Base-by-base conservation (phyloP, 495 filamentous ascomycete species). In the Apodospora peruviana region DNA sequence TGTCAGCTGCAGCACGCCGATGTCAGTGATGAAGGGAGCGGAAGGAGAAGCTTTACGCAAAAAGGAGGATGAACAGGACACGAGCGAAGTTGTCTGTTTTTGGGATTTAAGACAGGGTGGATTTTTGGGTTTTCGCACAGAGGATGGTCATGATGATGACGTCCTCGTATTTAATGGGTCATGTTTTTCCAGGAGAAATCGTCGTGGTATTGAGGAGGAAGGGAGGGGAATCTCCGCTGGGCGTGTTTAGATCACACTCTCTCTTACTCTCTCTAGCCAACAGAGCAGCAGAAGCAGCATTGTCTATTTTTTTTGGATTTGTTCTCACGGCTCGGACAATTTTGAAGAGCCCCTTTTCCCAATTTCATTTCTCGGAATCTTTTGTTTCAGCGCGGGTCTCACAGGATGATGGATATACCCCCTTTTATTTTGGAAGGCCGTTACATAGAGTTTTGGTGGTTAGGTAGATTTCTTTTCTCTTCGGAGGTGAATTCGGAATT, bases 381-480 rank as follows among this genome's bases (percentile, higher is more conserved):
- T 14, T 32, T 32, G 7, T 32, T 32, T 57, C 47, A 46, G 46
- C 43, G 35, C 35, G 61, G 56, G 45, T 55, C 51, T 55, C 53
- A 55, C 62, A 58, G 57, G 62, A 61, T 63, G 45, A 21, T 18
- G 62, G 62, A 65, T 65, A 65, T 65, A 65, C 62, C 62, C 61
- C 42, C 29, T 44, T 50, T 45, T 45, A 40, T 44, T 39, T 40
- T 51, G 42, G 27, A 7, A 32, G 27, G 14, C 27, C 14, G 7
- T 32, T 32, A 7, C 27, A 32, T n/a, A n/a, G n/a, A 48, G 39
- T 42, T 53, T 50, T 7, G 21, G 16, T n/a, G n/a, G n/a, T n/a
- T n/a, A n/a, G n/a, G n/a, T 29, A 43, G 40, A 49, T 24, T 46
- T 50, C 5, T 51, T 36, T 37, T 27, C 38, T 24, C 18, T 35